Evolutionary conservation across 257 asterid genomes (phyloP), one percentile per base, ranked within the genome.

Genomic region (Petunia secreta): DNA sequence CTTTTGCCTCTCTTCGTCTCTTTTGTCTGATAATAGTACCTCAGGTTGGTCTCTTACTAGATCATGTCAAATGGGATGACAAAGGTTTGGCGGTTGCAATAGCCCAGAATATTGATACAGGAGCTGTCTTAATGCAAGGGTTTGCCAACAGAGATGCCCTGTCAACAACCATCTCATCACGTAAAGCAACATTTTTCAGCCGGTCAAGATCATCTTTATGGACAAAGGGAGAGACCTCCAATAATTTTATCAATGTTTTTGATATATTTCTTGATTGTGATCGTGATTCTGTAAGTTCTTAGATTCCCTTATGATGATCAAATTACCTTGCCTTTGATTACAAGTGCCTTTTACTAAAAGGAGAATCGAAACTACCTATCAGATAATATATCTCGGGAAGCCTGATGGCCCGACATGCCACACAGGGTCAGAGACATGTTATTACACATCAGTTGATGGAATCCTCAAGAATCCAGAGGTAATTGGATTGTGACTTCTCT

Each of bases 321-420:
- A 48, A 36, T 34, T 55, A 39, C 11, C 1, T 1, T 0, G 34
- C 57, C 55, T 8, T 16, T 64, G 6, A 38, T 77, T 77, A 65
- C 53, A 55, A 74, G 1, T 55, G 48, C 43, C 4, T 8, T 59
- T 71, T 46, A 46, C 59, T 71, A 43, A 25, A 71, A 71, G 1
- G 5, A 46, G 69, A 62, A 48, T n/a, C 68, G 40, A 36, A 54
- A 60, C 58, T 2, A 62, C 58, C 75, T 0, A 5, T 60, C 90
- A 92, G 98, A 87, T 95, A 71, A 89, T 95, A 80, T 95, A 94
- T 87, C 87, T 91, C 1, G 97, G 98, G 85, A 92, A 88, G 86
- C 97, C 98, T 40, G 98, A 91, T 84, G 98, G 98, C 39, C 98
- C 98, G 40, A 90, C 95, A 80, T 95, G 98, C 85, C 98, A 91